Evolutionary conservation across 2,329 filamentous ascomycete species (phyloP).

Genomic region (Calonectria henricotiae): DNA sequence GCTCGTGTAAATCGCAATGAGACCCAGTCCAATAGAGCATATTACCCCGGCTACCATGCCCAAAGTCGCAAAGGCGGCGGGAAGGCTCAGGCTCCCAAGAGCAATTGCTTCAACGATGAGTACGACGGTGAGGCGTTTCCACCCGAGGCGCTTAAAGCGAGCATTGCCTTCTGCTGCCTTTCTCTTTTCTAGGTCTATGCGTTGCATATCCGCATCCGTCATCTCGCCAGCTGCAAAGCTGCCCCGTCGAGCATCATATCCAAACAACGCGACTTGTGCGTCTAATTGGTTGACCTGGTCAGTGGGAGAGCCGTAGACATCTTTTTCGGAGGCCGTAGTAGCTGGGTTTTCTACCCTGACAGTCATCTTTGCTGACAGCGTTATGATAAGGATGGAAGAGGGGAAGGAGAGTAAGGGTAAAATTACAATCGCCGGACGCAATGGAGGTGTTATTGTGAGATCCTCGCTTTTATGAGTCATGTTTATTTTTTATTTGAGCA

Average conservation of each 20-base stretch:
- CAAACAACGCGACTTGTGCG: not conserved
- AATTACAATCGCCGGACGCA: too few species aligned
- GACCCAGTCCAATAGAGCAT: not conserved
- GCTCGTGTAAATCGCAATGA: not conserved
- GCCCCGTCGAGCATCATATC: not conserved
- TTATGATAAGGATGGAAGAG: not conserved
- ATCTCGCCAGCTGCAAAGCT: not conserved
- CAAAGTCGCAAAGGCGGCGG: not conserved
- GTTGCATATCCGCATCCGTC: not conserved
- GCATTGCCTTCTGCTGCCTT: not conserved
- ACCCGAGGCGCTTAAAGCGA: not conserved
- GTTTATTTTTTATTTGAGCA: too few species aligned
- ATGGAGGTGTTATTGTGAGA: not conserved
- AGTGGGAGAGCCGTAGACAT: not conserved
- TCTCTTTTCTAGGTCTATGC: not conserved
- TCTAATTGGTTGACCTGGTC: not conserved
- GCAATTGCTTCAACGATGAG: not conserved
- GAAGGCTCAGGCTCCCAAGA: not conserved
- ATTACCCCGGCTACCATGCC: not conserved
- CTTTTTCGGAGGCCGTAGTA: not conserved
- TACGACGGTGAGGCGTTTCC: not conserved
- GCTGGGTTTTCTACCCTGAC: not conserved
- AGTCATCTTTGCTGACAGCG: not conserved
- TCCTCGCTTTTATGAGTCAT: too few species aligned
- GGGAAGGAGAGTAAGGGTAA: not conserved